A percentile compares a stretch with the other conserved stretches of the same genome.
These are phyloP conservation scores for Xylaria sp. DNA, from an alignment of 2,329 filamentous ascomycete species.

Conservation along the genomic window DNA sequence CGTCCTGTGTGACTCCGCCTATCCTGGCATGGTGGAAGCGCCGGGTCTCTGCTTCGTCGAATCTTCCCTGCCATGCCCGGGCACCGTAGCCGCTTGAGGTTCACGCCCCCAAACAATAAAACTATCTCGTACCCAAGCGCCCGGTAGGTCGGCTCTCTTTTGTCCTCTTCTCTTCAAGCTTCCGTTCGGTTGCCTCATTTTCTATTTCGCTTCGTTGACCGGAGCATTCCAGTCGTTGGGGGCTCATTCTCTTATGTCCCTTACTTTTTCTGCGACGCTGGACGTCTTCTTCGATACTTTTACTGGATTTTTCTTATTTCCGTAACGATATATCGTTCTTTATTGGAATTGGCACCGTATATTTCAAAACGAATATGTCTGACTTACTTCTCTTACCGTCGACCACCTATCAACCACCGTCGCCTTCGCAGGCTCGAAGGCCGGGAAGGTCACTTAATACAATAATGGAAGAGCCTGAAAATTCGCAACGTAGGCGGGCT, in stretches of 20 bases:
- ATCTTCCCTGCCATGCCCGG: constrained; percentile 40
- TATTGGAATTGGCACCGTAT: constrained; percentile 41
- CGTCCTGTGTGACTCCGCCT: constrained; percentile 40
- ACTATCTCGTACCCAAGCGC: constrained; percentile 44
- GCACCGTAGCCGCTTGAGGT: constrained; percentile 49
- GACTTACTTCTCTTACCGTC: constrained; percentile 56
- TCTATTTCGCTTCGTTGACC: constrained; percentile 59
- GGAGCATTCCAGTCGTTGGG: constrained; percentile 57
- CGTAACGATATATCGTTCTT: constrained; percentile 38
- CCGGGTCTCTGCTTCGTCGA: constrained; percentile 40
- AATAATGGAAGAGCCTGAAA: constrained; percentile 68
- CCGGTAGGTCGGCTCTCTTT: constrained; percentile 42
- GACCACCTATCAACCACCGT: constrained; percentile 58
- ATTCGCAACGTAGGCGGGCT: constrained; percentile 48
- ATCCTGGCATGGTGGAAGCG: constrained; percentile 44
- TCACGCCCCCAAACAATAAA: constrained; percentile 46
- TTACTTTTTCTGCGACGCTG: constrained; percentile 51
- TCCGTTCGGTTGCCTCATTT: constrained; percentile 50
- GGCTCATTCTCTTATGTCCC: constrained; percentile 44
- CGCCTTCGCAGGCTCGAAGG: constrained; percentile 68
- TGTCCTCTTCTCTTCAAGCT: constrained; percentile 46
- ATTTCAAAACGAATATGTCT: constrained; percentile 57
- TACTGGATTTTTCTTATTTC: constrained; percentile 27
- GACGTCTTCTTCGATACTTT: constrained; percentile 48
- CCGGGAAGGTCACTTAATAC: constrained; percentile 68